A percentile compares a stretch with the other conserved stretches of the same genome.
phyloP scores from a whole-genome alignment of 2,329 filamentous ascomycete species.

The Colletotrichum graminicola region DNA sequence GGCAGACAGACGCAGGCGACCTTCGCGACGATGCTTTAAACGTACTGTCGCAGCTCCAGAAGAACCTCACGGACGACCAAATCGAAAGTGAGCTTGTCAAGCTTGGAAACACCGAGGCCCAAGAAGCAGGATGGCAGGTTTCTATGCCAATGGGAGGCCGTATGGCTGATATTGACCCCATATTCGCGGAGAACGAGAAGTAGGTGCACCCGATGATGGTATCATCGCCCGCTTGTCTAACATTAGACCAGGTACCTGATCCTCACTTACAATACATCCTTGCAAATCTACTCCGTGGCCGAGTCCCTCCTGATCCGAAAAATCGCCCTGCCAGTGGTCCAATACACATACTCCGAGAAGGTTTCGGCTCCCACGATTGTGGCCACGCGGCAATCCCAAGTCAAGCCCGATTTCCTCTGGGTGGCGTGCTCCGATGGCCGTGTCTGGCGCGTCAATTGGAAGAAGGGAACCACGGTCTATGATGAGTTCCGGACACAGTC shows the following conservation, averaged over 20 bases:
- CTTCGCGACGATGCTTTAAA: conserved; percentile 42
- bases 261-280: conserved; percentile 77
- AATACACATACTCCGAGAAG: conserved; percentile 45
- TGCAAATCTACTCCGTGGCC: conserved; percentile 84
- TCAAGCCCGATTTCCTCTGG: conserved; percentile 65
- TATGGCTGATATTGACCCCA: conserved; percentile 74
- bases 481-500: conserved; percentile 58
- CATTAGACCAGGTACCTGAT: conserved; percentile 74
- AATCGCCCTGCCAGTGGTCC: conserved; percentile 65
- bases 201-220: conserved; percentile 51
- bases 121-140: conserved; percentile 64
- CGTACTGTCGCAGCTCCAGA: conserved; percentile 37
- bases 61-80: conserved; percentile 35
- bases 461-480: conserved; percentile 57
- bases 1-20: conserved; percentile 28
- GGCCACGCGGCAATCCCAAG: conserved; percentile 55
- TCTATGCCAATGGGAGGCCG: conserved; percentile 75
- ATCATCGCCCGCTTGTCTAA: conserved; percentile 45
- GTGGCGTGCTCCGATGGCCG: conserved; percentile 70
- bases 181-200: conserved; percentile 72
- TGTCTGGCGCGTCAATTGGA: conserved; percentile 72
- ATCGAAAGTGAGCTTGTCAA: conserved; percentile 33
- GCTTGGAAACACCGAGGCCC: conserved; percentile 34
- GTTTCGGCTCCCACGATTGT: conserved; percentile 53
- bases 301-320: conserved; percentile 85